A percentile compares a stretch with the other conserved stretches of the same genome.
phyloP scores from a whole-genome alignment of 2,329 filamentous ascomycete genomes.

The Colletotrichum costaricense region DNA sequence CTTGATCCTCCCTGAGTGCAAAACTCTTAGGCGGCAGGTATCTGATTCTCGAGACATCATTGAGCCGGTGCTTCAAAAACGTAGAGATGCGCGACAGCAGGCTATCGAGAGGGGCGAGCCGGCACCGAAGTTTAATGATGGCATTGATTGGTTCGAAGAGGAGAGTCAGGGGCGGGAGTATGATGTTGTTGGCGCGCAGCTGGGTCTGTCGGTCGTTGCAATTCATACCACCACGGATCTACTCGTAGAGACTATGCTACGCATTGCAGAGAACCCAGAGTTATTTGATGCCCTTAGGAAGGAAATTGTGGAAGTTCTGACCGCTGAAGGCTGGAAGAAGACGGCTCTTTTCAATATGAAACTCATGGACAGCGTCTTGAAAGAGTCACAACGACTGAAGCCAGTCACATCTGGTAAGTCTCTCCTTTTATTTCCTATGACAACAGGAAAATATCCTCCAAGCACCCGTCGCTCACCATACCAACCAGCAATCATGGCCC shows the following conservation, averaged over 20 bases:
- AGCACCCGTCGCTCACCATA: background rate
- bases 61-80: constrained; percentile 43
- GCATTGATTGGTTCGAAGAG: constrained; percentile 55
- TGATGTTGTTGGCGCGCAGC: constrained; percentile 74
- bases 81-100: constrained; percentile 40
- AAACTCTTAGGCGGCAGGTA: constrained; percentile 48
- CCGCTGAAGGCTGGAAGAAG: constrained; percentile 44
- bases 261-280: constrained; percentile 52
- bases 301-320: constrained; percentile 36
- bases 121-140: constrained; percentile 44
- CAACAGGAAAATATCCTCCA: background rate
- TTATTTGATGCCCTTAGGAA: constrained; percentile 47
- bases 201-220: constrained; percentile 77
- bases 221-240: constrained; percentile 56
- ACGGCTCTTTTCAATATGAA: constrained; percentile 48
- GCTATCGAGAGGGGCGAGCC: constrained; percentile 20
- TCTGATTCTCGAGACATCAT: constrained; percentile 49
- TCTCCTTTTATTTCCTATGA: background rate
- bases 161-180: constrained; percentile 67
- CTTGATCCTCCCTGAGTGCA: constrained; percentile 17
- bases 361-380: constrained; percentile 54
- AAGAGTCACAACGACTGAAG: constrained; percentile 48
- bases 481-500: constrained; percentile 7
- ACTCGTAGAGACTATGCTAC: constrained; percentile 49
- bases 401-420: background rate